Evolutionary conservation across 257 asterid species (phyloP).

Genomic region (Capsicum rhomboideum): DNA sequence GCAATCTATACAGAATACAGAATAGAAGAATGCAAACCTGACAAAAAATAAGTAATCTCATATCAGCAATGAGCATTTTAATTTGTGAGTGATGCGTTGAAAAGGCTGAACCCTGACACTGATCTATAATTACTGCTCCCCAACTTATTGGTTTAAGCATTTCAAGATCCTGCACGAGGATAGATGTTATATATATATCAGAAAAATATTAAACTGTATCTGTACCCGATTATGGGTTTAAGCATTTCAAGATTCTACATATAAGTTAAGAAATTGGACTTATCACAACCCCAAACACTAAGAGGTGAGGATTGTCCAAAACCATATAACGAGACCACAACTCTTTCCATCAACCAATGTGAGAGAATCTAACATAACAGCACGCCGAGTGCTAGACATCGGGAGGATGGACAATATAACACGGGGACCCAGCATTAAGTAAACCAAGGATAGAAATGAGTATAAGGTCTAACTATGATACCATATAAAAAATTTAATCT

Average conservation of each 20-base stretch:
- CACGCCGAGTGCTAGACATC: background rate
- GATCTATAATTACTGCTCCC: slow-evolving; percentile 22
- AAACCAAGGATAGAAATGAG: background rate
- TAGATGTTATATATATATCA: background rate
- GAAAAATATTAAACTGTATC: too few relatives aligned
- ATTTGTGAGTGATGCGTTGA: background rate
- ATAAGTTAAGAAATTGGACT: too few relatives aligned
- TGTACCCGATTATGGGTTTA: background rate
- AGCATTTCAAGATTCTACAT: slow-evolving; percentile 15
- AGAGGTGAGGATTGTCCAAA: background rate
- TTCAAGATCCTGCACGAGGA: slow-evolving; percentile 16
- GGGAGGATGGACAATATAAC: background rate
- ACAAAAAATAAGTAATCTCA: slow-evolving; percentile 15
- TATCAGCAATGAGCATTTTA: slow-evolving; percentile 11
- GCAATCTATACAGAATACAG: background rate
- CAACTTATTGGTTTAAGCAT: slow-evolving; percentile 7
- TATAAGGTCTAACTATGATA: background rate
- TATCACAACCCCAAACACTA: too few relatives aligned
- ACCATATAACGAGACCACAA: background rate
- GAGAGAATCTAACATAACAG: background rate
- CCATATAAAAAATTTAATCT: background rate
- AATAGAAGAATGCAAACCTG: slow-evolving; percentile 10
- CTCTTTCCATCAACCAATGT: background rate
- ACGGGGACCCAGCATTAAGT: background rate
- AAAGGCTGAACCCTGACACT: slow-evolving; percentile 13